Percentiles rank a stretch among this genome's conserved stretches.
Evolutionary conservation across 2,329 filamentous ascomycete genomes (phyloP).

Genomic region (Fusarium algeriense): DNA sequence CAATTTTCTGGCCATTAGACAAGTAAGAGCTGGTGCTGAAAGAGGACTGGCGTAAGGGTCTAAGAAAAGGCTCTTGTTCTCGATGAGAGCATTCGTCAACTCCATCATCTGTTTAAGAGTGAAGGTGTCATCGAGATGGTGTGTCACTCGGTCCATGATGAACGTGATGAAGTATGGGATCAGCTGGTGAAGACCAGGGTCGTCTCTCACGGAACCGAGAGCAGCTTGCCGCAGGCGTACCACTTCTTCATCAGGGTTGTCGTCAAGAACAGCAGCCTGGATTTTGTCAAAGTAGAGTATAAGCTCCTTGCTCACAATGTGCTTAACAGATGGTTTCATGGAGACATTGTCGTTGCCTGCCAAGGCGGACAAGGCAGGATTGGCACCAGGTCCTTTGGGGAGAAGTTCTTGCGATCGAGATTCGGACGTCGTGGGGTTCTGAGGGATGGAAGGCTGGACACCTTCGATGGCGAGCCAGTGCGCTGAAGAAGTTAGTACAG

Average conservation of each 20-base stretch:
- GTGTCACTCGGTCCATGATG: conserved; percentile 94
- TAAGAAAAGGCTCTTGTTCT: conserved; percentile 82
- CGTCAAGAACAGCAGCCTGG: conserved; percentile 87
- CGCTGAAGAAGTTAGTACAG: conserved; percentile 63
- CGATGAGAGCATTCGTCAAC: conserved; percentile 84
- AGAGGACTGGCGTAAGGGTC: conserved; percentile 73
- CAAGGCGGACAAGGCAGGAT: conserved; percentile 82
- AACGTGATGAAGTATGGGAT: conserved; percentile 98
- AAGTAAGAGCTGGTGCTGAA: conserved; percentile 90
- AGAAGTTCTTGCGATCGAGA: conserved; percentile 86
- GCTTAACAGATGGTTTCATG: conserved; percentile 93
- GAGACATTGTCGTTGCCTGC: conserved; percentile 86
- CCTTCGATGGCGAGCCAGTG: conserved; percentile 99
- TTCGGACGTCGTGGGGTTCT: conserved; percentile 91
- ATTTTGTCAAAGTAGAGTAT: conserved; percentile 98
- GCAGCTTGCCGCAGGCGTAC: conserved; percentile 82
- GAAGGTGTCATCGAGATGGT: conserved; percentile 90
- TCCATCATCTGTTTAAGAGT: conserved; percentile 93
- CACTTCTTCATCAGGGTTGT: conserved; percentile 83
- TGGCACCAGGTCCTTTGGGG: conserved; percentile 90
- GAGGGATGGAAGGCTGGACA: conserved; percentile 94
- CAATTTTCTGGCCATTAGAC: conserved; percentile 82
- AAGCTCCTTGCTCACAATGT: conserved; percentile 94
- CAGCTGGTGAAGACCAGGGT: conserved; percentile 94
- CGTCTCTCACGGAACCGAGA: conserved; percentile 84